Evolutionary conservation across 2,329 filamentous ascomycete genomes (phyloP).

Genomic region (Beauveria pseudobassiana): DNA sequence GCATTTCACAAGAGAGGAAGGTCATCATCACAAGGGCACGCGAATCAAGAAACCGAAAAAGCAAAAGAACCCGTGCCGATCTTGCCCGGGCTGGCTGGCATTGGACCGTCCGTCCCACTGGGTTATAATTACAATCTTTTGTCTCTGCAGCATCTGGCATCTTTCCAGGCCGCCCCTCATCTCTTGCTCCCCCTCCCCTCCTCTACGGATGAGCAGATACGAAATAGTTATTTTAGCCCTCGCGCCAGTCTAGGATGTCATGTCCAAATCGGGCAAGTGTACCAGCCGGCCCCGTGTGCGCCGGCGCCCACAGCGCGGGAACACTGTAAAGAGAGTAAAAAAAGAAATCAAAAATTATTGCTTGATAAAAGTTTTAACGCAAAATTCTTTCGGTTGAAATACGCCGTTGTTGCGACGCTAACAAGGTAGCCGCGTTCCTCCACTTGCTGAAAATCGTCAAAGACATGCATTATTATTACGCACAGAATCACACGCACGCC

Average conservation of each 20-base stretch:
- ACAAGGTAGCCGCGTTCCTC: neutral
- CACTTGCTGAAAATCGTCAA: neutral
- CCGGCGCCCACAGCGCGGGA: too few relatives aligned
- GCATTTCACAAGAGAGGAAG: slow-evolving; percentile 1
- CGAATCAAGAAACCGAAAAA: neutral
- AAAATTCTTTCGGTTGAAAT: too few relatives aligned
- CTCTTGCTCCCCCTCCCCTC: neutral
- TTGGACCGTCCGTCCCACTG: neutral
- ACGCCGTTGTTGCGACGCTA: neutral
- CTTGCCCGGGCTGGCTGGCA: neutral
- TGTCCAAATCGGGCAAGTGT: slow-evolving; percentile 10
- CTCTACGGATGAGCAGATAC: neutral
- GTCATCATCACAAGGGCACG: neutral
- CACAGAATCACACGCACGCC: neutral
- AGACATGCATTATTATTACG: neutral
- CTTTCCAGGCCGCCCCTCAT: neutral
- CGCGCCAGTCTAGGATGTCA: neutral
- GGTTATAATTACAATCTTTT: neutral
- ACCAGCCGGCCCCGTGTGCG: slow-evolving; percentile 1
- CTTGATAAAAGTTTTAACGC: too few relatives aligned
- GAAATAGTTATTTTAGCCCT: neutral
- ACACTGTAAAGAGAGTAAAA: too few relatives aligned
- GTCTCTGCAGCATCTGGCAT: too few relatives aligned
- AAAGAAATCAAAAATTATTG: neutral
- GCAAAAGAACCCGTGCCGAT: neutral